phyloP scores from a whole-genome alignment of 176 grass and related monocot genomes.

The Hyparrhenia diplandra region DNA sequence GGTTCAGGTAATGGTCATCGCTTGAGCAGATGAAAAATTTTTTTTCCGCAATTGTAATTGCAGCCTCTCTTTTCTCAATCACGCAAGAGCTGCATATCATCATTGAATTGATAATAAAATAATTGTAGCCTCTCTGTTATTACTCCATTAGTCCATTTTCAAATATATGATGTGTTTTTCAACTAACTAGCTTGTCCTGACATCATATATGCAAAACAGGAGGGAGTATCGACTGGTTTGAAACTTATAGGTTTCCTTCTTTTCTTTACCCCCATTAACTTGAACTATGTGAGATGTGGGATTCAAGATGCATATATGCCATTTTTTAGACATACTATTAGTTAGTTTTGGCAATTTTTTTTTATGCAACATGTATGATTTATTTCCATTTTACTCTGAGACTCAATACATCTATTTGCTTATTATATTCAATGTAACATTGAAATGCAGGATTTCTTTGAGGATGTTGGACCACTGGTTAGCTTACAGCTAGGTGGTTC shows the following conservation, averaged over 20 bases:
- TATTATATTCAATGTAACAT: not conserved
- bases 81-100: not conserved
- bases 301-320: not conserved
- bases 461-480: conserved; percentile 85
- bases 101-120: not conserved
- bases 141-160: not conserved
- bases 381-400: not conserved
- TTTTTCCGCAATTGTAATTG: conserved; percentile 11
- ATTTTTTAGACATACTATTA: not conserved
- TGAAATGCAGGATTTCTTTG: conserved; percentile 82
- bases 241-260: not conserved
- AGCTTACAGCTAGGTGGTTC: conserved; percentile 77
- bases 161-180: not conserved
- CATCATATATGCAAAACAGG: not conserved
- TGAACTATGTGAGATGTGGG: not conserved
- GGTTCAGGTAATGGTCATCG: conserved; percentile 73
- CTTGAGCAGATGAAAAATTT: conserved; percentile 6
- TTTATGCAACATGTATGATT: not conserved
- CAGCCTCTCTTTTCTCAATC: not conserved
- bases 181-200: not conserved
- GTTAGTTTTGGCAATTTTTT: not conserved
- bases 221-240: not conserved
- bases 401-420: not conserved
- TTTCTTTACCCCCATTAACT: not conserved
- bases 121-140: not conserved